Conservation (phyloP, 2,329 filamentous ascomycete species). For the Atkinsonella texensis region DNA sequence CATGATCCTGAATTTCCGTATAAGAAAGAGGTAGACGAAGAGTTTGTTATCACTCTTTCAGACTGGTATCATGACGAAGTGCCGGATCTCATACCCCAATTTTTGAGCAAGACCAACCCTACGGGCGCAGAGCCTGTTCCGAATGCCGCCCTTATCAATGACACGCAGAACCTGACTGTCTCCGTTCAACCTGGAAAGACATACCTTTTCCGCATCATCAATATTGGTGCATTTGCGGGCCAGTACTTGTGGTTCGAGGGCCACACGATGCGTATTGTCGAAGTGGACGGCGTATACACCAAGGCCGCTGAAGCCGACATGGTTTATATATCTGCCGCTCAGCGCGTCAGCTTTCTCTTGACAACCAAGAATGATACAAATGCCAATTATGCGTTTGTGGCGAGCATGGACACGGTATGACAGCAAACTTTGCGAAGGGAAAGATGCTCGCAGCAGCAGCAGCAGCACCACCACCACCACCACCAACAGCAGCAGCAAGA, state of each 20-base stretch:
- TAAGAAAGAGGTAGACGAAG: slow-evolving; percentile 44
- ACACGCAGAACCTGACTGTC: slow-evolving; percentile 49
- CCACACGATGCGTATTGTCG: slow-evolving; percentile 56
- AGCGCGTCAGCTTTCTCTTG: slow-evolving; percentile 50
- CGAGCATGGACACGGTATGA: slow-evolving; percentile 55
- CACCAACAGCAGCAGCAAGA: too few species aligned
- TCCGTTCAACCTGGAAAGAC: slow-evolving; percentile 54
- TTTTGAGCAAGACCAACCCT: slow-evolving; percentile 43
- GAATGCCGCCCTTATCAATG: slow-evolving; percentile 58
- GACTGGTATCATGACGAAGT: slow-evolving; percentile 60
- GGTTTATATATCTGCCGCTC: slow-evolving; percentile 56
- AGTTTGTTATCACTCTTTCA: slow-evolving; percentile 51
- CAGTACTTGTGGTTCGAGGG: slow-evolving; percentile 57
- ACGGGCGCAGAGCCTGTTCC: slow-evolving; percentile 55
- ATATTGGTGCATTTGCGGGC: slow-evolving; percentile 59
- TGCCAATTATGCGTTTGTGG: slow-evolving; percentile 55
- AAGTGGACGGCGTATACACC: slow-evolving; percentile 62
- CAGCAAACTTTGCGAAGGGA: not conserved
- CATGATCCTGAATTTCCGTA: slow-evolving; percentile 52
- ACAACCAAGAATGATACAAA: slow-evolving; percentile 50
- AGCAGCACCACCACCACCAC: too few species aligned
- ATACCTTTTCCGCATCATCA: slow-evolving; percentile 61
- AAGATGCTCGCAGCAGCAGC: not conserved
- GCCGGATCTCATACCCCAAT: slow-evolving; percentile 30
- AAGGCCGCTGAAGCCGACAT: slow-evolving; percentile 46